Evolutionary conservation across 2,329 filamentous ascomycete genomes (phyloP), one percentile per base, ranked within the genome.

Genomic region (Stemphylium lycopersici): DNA sequence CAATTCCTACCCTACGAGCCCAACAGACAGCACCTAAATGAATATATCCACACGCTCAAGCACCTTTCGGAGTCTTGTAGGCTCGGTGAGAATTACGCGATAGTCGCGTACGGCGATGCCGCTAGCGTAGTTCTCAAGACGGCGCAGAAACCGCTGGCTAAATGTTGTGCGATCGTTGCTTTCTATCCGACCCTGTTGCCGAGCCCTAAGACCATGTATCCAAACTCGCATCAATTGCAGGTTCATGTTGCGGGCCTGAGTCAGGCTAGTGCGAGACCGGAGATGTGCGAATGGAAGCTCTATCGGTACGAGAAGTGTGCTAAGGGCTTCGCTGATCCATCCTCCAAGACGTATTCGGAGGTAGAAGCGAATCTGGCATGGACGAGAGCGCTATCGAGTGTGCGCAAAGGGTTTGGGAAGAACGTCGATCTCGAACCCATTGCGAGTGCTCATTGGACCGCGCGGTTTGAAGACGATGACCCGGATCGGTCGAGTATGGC

Each of bases 171-270:
- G 1, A 67, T 80, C 4, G 64, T 79, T 22, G 72, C 72, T 3
- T 80, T 78, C 63, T 81, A 80, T 55, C 78, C 78, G 0, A 65
- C 72, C 4, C 26, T 62, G 5, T 63, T 80, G 12, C 73, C 75
- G 0, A 67, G 61, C 6, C 72, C 76, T 2, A 74, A 71, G 34
- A 63, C 65, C 3, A 76, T 70, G 42, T 79, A 74, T 44, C 77
- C 77, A 0, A 62, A 66, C 2, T 67, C 74, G 16, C 60, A 78
- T 18, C 57, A 72, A n/a, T 55, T 78, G 6, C 64, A 75, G 36
- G 63, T 77, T 11, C 79, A 81, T 50, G 64, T 80, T 6, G 75
- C 78, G 1, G 73, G 69, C 1, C 60, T 67, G 6, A 78, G 77
- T 34, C 68, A 71, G 40, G 40, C 51, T 2, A 68, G 63, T 43